A percentile compares a stretch with the other conserved stretches of the same genome.
Conservation (phyloP, 768 basidiomycete species). For the Tylopilus rubrobrunneus region DNA sequence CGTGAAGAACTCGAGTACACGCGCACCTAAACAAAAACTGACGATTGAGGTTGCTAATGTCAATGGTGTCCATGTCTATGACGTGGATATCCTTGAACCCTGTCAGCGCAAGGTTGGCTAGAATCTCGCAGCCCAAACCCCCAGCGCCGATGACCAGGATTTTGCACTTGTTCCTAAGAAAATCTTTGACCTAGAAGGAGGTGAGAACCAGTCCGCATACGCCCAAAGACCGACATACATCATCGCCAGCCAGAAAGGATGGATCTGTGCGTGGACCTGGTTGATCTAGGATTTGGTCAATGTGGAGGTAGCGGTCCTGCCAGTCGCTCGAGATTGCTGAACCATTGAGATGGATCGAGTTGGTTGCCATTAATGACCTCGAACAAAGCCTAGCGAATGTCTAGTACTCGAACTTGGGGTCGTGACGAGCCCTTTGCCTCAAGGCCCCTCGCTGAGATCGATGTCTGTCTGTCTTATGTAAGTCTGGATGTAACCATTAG, state of each 20-base stretch:
- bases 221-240: constrained; percentile 42
- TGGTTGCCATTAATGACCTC: constrained; percentile 21
- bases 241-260: constrained; percentile 76
- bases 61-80: constrained; percentile 99
- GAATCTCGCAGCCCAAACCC: constrained; percentile 95
- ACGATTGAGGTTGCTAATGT: constrained; percentile 97
- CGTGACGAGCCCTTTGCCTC: neutral
- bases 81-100: constrained; percentile 99
- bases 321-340: constrained; percentile 40
- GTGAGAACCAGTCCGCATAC: neutral
- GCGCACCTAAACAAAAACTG: constrained; percentile 94
- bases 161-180: constrained; percentile 80
- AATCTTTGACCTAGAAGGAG: constrained; percentile 69
- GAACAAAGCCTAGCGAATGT: constrained; percentile 11
- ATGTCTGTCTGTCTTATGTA: constrained; percentile 22
- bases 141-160: constrained; percentile 98
- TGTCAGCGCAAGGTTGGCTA: constrained; percentile 91
- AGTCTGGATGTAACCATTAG: constrained; percentile 2
- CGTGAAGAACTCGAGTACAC: neutral
- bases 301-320: constrained; percentile 68
- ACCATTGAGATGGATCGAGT: constrained; percentile 33
- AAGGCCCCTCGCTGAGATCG: constrained; percentile 1
- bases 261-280: constrained; percentile 89
- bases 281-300: constrained; percentile 82
- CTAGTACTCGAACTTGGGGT: constrained; percentile 8